Base-by-base conservation (phyloP, 148 eudicot species). In the Gaultheria prostrata region DNA sequence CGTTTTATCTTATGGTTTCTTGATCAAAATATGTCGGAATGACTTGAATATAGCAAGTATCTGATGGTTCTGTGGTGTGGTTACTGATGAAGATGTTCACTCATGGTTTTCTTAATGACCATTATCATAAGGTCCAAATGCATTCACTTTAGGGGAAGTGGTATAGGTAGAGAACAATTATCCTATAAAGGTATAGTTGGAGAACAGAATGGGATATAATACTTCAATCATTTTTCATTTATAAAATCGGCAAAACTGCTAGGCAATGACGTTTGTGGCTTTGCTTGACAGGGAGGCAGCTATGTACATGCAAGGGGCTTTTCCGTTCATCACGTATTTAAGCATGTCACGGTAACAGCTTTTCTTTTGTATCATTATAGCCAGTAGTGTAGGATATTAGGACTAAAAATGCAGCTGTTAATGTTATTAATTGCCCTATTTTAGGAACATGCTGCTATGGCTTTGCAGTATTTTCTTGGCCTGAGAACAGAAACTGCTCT, bases 401-500 rank as follows among this genome's bases (percentile, higher is more conserved):
- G 43, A 56, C 54, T 83, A n/a, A 30, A 8, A 45, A 17, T 24
- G 45, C 53, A 59, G 61, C 13, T 59, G n/a, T 45, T 45, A 8
- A 70, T 45, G 24, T 21, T 24, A 8, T 59, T 33, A 30, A 1
- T 77, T 83, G 7, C 51, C 39, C 15, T 75, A 30, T 70, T 84
- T 88, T 92, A 97, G 99, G 98, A 95, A 82, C 92, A 93, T 85
- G 92, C 98, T 70, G 90, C 92, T 78, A 84, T 92, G 87, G 99
- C 97, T 86, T 83, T 93, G 88, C 98, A 93, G 87, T 86, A 94
- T 90, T 92, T 97, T 83, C 84, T 89, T 63, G 93, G 90, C 80
- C 79, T 81, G 88, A 89, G 87, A 54, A 80, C 91, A 10, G 95
- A 91, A 82, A 90, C 88, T 67, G 92, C 94, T 77, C 88, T 97